Evolutionary conservation across 352 stramenopile species (phyloP), one percentile per base, ranked within the genome.

Genomic region (Globisporangium megalacanthum): DNA sequence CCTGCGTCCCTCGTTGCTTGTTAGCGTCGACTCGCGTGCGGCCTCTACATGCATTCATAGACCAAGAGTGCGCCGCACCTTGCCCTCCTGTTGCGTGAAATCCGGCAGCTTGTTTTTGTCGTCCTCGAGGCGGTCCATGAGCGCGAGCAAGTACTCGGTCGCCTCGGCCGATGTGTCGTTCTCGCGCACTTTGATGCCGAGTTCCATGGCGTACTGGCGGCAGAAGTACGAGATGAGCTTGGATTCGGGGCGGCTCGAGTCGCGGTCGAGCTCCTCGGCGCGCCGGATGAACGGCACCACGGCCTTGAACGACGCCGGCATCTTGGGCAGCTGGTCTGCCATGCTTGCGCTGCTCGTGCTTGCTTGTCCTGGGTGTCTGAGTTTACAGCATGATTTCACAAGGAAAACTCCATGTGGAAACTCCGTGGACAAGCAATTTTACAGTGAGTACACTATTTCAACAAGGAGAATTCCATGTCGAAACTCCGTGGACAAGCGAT

Each of bases 211-310:
- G 39, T 94, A 93, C 61, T 94, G 82, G 36, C 85, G 79, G 65
- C 83, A 91, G 64, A 97, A 98, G 72, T 98, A 99, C 41, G 95
- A 94, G 19, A 98, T 96, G 19, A 98, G 76, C 62, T 96, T 92
- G 48, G 92, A 96, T 71, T 98, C 94, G 1, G 89, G 80, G 35
- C 89, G 82, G 39, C 72, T 79, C 57, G 83, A 83, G 63, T 98
- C 90, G 11, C 83, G 75, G 67, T 98, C 95, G 31, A 99, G 81
- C 74, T 98, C 95, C 68, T 98, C 94, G 2, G 95, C 96, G 49
- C 95, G 92, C 48, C 87, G 77, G 53, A 99, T 79, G 65, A 97
- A 98, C 36, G 90, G 88, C 64, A 91, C 86, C 53, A 98, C 82
- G 61, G 86, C 70, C 80, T 98, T 98, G 61, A 98, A 93, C 60